Conservation (phyloP, 1,139 yeast species). For the Yamadazyma triangularis region DNA sequence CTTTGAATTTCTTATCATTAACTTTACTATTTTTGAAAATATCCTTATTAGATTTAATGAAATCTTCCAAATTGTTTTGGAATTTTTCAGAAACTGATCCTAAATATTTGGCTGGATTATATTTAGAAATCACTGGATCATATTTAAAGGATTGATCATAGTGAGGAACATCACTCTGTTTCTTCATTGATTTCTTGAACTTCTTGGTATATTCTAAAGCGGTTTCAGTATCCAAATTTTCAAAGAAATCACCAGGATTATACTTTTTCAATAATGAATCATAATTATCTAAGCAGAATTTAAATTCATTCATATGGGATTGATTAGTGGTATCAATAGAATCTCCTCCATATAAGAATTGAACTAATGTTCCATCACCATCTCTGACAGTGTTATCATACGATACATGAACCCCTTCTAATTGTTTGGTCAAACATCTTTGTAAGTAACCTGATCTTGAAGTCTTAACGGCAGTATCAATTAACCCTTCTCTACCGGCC, state of each 20-base stretch:
- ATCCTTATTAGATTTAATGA: slow-evolving; percentile 50
- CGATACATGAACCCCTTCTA: slow-evolving; percentile 93
- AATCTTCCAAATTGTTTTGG: slow-evolving; percentile 72
- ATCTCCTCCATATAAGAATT: slow-evolving; percentile 97
- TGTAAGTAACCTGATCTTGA: slow-evolving; percentile 98
- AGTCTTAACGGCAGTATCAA: slow-evolving; percentile 98
- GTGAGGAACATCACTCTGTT: slow-evolving; percentile 60
- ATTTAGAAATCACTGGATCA: slow-evolving; percentile 85
- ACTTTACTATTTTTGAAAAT: slow-evolving; percentile 55
- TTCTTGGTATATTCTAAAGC: slow-evolving; percentile 82
- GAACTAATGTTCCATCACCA: slow-evolving; percentile 89
- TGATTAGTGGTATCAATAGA: slow-evolving; percentile 92
- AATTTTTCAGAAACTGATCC: slow-evolving; percentile 93
- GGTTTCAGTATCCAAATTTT: slow-evolving; percentile 69
- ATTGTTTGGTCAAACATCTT: slow-evolving; percentile 96
- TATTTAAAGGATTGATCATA: slow-evolving; percentile 61
- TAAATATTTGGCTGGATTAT: slow-evolving; percentile 81
- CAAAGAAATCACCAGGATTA: slow-evolving; percentile 55
- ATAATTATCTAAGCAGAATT: slow-evolving; percentile 89
- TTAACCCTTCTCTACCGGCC: slow-evolving; percentile 99
- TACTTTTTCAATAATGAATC: slow-evolving; percentile 82
- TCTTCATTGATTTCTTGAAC: slow-evolving; percentile 68
- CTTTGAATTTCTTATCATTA: slow-evolving; percentile 85
- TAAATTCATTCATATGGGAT: slow-evolving; percentile 89
- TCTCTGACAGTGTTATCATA: slow-evolving; percentile 97